Evolutionary conservation across 1,139 yeast species (phyloP), one percentile per base, ranked within the genome.

Genomic region (Pichia sp.): DNA sequence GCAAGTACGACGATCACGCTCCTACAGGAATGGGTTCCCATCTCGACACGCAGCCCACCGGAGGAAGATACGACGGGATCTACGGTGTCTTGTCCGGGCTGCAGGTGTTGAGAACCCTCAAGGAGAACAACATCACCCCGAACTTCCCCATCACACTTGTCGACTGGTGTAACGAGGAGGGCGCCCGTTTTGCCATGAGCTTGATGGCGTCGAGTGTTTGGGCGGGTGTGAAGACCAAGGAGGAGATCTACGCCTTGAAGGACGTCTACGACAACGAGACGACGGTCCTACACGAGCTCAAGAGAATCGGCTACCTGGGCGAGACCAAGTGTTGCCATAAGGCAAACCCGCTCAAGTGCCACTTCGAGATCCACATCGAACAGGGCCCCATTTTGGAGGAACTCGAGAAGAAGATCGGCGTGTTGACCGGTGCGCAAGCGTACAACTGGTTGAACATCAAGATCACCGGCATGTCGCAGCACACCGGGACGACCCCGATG

Each of bases 131-230:
- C 44, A 76, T 70, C 61, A 73, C 72, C 16, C 88, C 92, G 13
- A 76, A 82, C 54, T 84, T 75, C 58, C 90, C 90, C 11, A 77
- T 85, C 54, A 84, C 85, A 4, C 75, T 82, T 8, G 75, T 85
- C 48, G 75, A 81, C 64, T 85, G 92, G 92, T 82, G 85, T 63
- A 85, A 85, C 64, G 92, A 85, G 66, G 92, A 85, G 72, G 92
- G 92, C 48, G 90, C 90, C 0, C 70, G 92, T 51, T 85, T 85
- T 64, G 87, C 90, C 6, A 75, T 79, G 69, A 77, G 85, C 45
- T 76, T 82, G 68, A 81, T 84, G 77, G 78, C 86, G 0, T 79
- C 85, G 8, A 77, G 83, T 11, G 88, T 84, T 1, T 85, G 88
- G 87, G 81, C 87, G 1, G 86, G 78, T 7, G 65, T 71, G 23